Percentiles rank a stretch among this genome's conserved stretches.
These are phyloP conservation scores for Crithidia fasciculata DNA, from an alignment of 208 protist species.

Conservation along the genomic window DNA sequence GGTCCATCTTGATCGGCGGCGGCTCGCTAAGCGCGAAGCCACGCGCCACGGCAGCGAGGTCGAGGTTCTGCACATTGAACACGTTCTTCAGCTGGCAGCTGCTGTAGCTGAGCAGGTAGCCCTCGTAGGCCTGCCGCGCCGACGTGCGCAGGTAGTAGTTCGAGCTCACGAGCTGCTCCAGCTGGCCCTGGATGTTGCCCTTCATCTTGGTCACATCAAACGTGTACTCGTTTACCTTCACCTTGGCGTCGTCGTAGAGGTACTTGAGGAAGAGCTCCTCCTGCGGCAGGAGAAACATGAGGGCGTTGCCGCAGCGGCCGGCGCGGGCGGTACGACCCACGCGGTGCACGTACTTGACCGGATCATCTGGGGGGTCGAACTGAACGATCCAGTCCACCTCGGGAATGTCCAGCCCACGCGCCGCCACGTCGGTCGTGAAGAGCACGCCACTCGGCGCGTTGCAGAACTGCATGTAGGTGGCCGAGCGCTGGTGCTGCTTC, in stretches of 20 bases:
- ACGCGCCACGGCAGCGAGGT: constrained; percentile 95
- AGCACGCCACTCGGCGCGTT: constrained; percentile 98
- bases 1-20: constrained; percentile 91
- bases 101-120: constrained; percentile 98
- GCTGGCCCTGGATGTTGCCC: constrained; percentile 85
- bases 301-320: constrained; percentile 88
- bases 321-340: constrained; percentile 98
- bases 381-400: constrained; percentile 99
- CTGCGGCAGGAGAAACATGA: constrained; percentile 98
- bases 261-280: constrained; percentile 99
- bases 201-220: constrained; percentile 98
- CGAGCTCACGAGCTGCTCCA: constrained; percentile 97
- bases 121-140: constrained; percentile 97
- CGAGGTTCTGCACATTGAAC: constrained; percentile 97
- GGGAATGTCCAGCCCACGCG: constrained; percentile 99
- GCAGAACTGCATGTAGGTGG: constrained; percentile 99
- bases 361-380: constrained; percentile 99
- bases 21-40: constrained; percentile 93
- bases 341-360: constrained; percentile 99
- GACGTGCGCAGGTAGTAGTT: constrained; percentile 99
- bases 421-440: constrained; percentile 99
- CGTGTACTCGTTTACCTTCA: constrained; percentile 98
- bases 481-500: constrained; percentile 99
- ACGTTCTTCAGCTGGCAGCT: constrained; percentile 98
- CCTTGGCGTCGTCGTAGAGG: constrained; percentile 96